Evolutionary conservation across 2,329 filamentous ascomycete genomes (phyloP).

Genomic region (Apiospora pterosperma): DNA sequence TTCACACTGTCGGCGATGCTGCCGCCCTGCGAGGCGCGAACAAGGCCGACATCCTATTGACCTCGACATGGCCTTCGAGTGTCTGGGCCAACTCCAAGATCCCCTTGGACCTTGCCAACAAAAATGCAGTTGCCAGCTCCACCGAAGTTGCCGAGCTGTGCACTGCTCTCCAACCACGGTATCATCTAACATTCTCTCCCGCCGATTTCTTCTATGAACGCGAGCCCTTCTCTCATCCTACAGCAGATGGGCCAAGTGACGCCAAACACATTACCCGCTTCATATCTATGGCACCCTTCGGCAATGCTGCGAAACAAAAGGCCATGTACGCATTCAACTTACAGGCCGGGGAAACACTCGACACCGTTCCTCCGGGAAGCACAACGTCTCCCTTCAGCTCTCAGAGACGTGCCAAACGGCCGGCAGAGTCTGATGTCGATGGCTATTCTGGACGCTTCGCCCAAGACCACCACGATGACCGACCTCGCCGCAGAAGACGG

Average conservation of each 20-base stretch:
- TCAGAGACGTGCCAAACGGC: slow-evolving; percentile 55
- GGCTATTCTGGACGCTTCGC: slow-evolving; percentile 53
- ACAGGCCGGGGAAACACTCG: slow-evolving; percentile 57
- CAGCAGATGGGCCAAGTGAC: slow-evolving; percentile 39
- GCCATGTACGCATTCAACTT: slow-evolving; percentile 76
- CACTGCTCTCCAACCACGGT: slow-evolving; percentile 77
- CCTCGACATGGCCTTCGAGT: slow-evolving; percentile 76
- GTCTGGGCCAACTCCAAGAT: slow-evolving; percentile 68
- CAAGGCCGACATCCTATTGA: slow-evolving; percentile 81
- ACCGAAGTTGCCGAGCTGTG: slow-evolving; percentile 76
- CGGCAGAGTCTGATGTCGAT: slow-evolving; percentile 38
- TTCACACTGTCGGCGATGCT: slow-evolving; percentile 74
- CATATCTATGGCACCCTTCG: slow-evolving; percentile 79
- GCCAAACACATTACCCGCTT: slow-evolving; percentile 73
- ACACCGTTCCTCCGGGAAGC: slow-evolving; percentile 63
- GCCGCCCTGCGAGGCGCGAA: slow-evolving; percentile 73
- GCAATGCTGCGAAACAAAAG: slow-evolving; percentile 74
- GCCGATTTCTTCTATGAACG: slow-evolving; percentile 75
- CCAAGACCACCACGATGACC: slow-evolving; percentile 40
- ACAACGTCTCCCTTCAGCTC: slow-evolving; percentile 72
- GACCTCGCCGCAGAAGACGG: slow-evolving; percentile 38
- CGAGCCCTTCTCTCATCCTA: slow-evolving; percentile 81
- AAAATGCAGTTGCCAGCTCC: slow-evolving; percentile 50
- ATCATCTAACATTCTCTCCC: slow-evolving; percentile 76
- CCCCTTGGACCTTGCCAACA: slow-evolving; percentile 49